Conservation (phyloP, 768 basidiomycete genomes). For the Boletus rubescentipes region DNA sequence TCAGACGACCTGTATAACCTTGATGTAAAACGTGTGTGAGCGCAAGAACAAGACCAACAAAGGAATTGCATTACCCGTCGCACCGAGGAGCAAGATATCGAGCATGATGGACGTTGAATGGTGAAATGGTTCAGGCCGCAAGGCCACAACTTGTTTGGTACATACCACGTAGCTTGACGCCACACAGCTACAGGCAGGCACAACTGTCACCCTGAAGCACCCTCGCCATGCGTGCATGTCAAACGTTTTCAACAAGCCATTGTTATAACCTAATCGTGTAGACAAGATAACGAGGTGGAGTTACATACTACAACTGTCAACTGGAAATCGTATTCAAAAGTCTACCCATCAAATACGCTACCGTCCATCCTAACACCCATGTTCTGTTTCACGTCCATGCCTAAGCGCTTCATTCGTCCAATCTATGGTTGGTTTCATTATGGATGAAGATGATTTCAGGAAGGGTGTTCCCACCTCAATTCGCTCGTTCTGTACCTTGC, state of each 20-base stretch:
- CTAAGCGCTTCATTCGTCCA: constrained; percentile 82
- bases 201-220: not conserved
- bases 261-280: not conserved
- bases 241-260: not conserved
- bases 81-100: constrained; percentile 71
- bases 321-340: not conserved
- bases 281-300: not conserved
- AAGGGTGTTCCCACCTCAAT: constrained; percentile 53
- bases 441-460: not conserved
- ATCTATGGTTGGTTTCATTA: constrained; percentile 40
- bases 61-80: constrained; percentile 44
- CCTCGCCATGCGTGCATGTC: constrained; percentile 19
- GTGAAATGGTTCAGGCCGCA: constrained; percentile 7
- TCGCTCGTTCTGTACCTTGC: constrained; percentile 83
- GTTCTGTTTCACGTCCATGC: constrained; percentile 82
- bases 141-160: constrained; percentile 1
- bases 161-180: not conserved
- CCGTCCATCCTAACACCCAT: constrained; percentile 90
- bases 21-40: constrained; percentile 11
- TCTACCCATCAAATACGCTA: constrained; percentile 50
- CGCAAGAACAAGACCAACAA: constrained; percentile 1
- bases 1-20: constrained; percentile 72
- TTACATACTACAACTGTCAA: not conserved
- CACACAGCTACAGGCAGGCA: constrained; percentile 9
- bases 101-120: constrained; percentile 31